Evolutionary conservation across 1,284 basidiomycete species (phyloP), one percentile per base, ranked within the genome.

Genomic region (Ustilago trichophora): DNA sequence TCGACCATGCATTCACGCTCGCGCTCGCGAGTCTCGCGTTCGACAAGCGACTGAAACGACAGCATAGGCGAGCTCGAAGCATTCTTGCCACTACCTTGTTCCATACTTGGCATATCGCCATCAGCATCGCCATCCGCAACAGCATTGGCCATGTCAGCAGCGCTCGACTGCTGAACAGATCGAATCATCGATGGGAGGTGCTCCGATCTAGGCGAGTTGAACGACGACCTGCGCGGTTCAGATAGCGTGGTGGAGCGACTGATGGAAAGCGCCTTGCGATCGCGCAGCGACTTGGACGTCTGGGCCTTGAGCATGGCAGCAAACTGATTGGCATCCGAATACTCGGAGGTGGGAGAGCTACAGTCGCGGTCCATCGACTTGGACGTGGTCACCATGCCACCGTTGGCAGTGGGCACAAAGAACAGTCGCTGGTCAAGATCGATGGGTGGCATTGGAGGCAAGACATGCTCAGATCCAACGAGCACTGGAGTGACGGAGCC

Each of bases 231-330:
- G 26, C 65, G 65, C 12, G 50, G 50, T 46, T 58, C 58, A 21
- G 65, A 44, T 8, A 66, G 40, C 29, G 54, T 63, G n/a, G 57
- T 49, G 24, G 70, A 58, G 8, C 70, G 55, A 15, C 60, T 54
- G 19, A 65, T 38, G 10, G 62, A 59, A 6, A 65, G 42, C 1
- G 63, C 64, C 41, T 73, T 60, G 53, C 50, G 56, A 29, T 66
- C 53, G 27, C 57, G 51, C 35, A 75, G 55, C 50, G 71, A 73
- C 35, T 58, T 57, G 35, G 49, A 29, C 25, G 72, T 75, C 49
- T 73, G 71, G 16, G 51, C 57, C 44, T 58, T 63, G 47, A 73
- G 66, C 64, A 69, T 60, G 16, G 52, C 47, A 5, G 74, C 73
- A 24, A 73, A 74, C 25, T 63, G 26, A 24, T 54, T 58, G 33